phyloP scores from a whole-genome alignment of 176 grass and related monocot species.

The Cenchrus americanus region DNA sequence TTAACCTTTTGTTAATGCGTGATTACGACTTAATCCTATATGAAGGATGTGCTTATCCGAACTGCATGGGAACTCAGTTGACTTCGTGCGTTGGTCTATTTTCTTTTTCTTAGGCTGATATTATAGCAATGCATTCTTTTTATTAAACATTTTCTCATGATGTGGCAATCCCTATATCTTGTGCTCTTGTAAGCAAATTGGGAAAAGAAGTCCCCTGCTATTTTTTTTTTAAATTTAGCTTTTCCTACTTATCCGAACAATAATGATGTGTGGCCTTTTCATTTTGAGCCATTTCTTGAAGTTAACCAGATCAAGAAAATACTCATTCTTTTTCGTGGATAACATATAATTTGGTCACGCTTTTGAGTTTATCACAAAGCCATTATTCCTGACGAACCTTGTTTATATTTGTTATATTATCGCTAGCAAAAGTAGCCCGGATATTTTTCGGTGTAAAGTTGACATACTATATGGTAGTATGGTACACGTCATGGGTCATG shows the following conservation, averaged over 20 bases:
- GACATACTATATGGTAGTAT: not conserved
- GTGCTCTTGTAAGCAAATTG: not conserved
- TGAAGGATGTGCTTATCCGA: constrained; percentile 33
- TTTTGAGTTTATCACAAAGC: not conserved
- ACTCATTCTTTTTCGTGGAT: too few relatives aligned
- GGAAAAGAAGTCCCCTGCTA: not conserved
- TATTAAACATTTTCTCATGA: not conserved
- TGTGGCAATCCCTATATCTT: too few relatives aligned
- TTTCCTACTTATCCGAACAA: not conserved
- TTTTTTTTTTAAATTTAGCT: not conserved
- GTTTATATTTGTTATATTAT: not conserved
- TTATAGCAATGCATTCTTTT: not conserved
- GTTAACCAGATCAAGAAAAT: not conserved
- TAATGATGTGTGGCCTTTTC: not conserved
- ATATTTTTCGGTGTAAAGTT: constrained; percentile 21
- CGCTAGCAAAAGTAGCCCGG: not conserved
- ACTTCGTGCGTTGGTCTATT: not conserved
- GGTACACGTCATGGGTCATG: constrained; percentile 12
- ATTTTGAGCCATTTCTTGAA: not conserved
- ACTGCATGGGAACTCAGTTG: not conserved
- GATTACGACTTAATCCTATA: constrained; percentile 30
- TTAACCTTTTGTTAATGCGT: constrained; percentile 36
- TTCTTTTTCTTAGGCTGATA: constrained; percentile 1
- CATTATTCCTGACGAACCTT: not conserved
- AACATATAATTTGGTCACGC: not conserved